Conservation (phyloP, 1,139 yeast species). For the Spencermartinsiella ligniputridi region DNA sequence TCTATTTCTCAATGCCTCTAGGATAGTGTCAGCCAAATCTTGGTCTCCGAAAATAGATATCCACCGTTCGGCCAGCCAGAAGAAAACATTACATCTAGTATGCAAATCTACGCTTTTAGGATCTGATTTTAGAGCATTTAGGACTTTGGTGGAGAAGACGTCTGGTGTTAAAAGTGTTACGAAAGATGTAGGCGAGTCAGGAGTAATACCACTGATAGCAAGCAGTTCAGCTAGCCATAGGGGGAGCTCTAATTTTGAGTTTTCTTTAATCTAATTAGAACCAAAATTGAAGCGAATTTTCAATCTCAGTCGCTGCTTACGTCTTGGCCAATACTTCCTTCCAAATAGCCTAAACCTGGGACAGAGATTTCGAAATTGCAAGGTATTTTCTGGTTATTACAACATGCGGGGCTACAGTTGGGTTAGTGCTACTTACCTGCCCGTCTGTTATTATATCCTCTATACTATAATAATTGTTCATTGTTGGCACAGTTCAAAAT, state of each 20-base stretch:
- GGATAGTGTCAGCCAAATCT: constrained; percentile 53
- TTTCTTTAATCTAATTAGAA: constrained; percentile 44
- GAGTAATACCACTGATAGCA: constrained; percentile 42
- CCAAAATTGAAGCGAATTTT: not conserved
- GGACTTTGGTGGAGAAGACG: constrained; percentile 54
- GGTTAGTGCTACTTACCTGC: constrained; percentile 42
- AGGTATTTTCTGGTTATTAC: constrained; percentile 55
- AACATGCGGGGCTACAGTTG: too few relatives aligned
- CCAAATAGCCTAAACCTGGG: constrained; percentile 85
- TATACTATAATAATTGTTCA: constrained; percentile 62
- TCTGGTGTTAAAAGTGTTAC: constrained; percentile 68
- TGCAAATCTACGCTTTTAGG: constrained; percentile 66
- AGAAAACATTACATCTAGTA: constrained; percentile 61
- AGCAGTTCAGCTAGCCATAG: constrained; percentile 83
- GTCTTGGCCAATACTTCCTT: constrained; percentile 67
- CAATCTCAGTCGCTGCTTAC: constrained; percentile 19
- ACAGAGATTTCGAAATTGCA: constrained; percentile 72
- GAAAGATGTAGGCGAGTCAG: constrained; percentile 49
- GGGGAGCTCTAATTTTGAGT: constrained; percentile 74
- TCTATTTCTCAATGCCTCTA: constrained; percentile 54
- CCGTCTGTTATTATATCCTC: constrained; percentile 84
- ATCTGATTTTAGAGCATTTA: constrained; percentile 79
- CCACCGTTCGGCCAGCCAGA: constrained; percentile 71
- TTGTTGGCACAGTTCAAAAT: too few relatives aligned
- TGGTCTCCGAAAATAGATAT: constrained; percentile 60